Evolutionary conservation across 108 stramenopile genomes (phyloP), one percentile per base, ranked within the genome.

Genomic region (Cyclotella sp.): DNA sequence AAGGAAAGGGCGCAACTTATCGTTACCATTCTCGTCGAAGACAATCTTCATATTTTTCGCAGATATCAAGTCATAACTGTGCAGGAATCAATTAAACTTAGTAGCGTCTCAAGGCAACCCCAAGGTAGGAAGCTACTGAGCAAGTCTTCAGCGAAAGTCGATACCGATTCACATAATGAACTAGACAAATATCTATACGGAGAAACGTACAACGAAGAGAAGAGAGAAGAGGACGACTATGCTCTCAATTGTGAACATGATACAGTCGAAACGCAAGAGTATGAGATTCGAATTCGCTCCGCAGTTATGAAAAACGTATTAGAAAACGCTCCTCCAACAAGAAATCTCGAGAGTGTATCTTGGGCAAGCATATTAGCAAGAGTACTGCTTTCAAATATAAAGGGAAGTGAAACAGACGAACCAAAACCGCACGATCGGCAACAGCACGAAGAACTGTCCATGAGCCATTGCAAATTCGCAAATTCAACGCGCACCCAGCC

Each of bases 171-270:
- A 59, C 63, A 66, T 47, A 22, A 55, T 53, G 81, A 82, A 47
- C 53, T 76, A 64, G 81, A 82, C 9, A 43, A 54, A 30, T 75
- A 57, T 42, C 70, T 82, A 12, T 82, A 82, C 40, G 81, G 81
- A 28, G 81, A 82, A 40, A 76, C 76, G 74, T 34, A 44, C 21
- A 22, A 44, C 3, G 68, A 55, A 47, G 65, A 76, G 29, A 68
- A 65, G 40, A 43, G 54, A 64, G 65, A 72, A 29, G 81, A 72
- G 39, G 70, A 63, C 19, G 77, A 28, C 19, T 21, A 64, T 24
- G 47, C 0, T 11, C 15, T 19, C 52, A 22, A 68, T n/a, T 10
- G 0, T 0, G 34, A 1, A 6, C 28, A 68, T 61, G 58, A 43
- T 6, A 27, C 62, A 34, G n/a, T 30, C 14, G 75, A 82, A 61